Base-by-base conservation (phyloP, 371 early-diverging fungal genomes). In the Mycotypha africana region DNA sequence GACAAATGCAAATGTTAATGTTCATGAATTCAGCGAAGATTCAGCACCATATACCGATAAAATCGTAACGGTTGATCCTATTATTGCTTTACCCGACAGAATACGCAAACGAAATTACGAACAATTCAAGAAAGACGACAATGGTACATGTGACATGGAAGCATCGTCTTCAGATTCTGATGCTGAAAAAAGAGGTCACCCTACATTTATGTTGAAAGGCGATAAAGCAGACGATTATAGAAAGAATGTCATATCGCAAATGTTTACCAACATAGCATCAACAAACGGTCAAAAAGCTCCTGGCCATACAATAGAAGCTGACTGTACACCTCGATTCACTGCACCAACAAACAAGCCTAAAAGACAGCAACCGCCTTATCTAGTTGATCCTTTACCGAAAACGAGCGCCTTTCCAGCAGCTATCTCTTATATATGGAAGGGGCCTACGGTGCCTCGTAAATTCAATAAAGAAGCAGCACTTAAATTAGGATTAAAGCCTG, bases 381-480 rank as follows among this genome's bases (percentile, higher is more conserved):
- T 67, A 26, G 32, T 42, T 16, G 26, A 28, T 26, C 47, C 66
- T 20, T 57, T 81, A 23, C 82, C 84, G 2, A 47, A 47, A 49
- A 66, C 80, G 3, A 54, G 25, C 2, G 77, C 77, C 5, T 55
- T 55, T 34, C 51, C 66, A 4, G 51, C 64, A 4, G 78, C 81
- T 2, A 58, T 87, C 31, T 78, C 80, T 26, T 94, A 88, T 51
- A 82, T 93, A 14, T 84, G 85, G 55, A 80, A 81, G 41, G 90
- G 92, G 0, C 84, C 91, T 0, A 74, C 65, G 2, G 72, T 86
- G 12, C 82, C 80, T 0, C 93, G 96, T 11, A 95, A 89, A 54
- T 94, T 96, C 62, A 76, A 92, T 49, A 66, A 76, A 10, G 42
- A 76, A 10, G 83, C 81, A 0, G 96, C 97, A 0, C 17, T 63